These are phyloP conservation scores for Chalciporus piperatoides DNA, from an alignment of 1,284 basidiomycete species.

Conservation along the genomic window DNA sequence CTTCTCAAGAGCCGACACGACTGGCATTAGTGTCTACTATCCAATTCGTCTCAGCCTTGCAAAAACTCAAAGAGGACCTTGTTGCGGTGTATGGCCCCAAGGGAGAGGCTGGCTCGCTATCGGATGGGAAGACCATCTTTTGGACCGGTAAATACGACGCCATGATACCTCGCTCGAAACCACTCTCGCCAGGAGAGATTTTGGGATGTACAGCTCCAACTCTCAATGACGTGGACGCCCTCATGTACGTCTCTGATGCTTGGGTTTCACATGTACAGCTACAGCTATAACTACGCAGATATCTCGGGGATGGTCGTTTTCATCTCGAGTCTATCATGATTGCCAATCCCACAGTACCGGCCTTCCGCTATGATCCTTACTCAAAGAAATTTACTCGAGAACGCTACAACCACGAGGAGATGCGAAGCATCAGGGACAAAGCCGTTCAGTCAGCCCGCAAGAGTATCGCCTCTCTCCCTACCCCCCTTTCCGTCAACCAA, in stretches of 20 bases:
- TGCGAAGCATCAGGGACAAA: constrained; percentile 73
- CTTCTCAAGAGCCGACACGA: constrained; percentile 49
- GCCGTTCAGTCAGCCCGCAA: constrained; percentile 74
- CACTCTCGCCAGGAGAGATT: constrained; percentile 95
- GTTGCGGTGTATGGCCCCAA: constrained; percentile 35
- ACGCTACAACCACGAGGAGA: constrained; percentile 86
- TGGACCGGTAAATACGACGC: constrained; percentile 73
- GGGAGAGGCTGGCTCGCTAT: neutral
- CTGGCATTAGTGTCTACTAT: constrained; percentile 93
- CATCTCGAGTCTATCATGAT: constrained; percentile 99
- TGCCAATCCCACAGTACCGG: constrained; percentile 92
- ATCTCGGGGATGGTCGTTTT: constrained; percentile 97
- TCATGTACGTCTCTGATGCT: constrained; percentile 59
- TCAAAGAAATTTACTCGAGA: constrained; percentile 96
- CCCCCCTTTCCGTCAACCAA: neutral
- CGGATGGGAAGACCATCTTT: constrained; percentile 27
- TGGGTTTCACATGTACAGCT: neutral
- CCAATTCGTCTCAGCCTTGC: constrained; percentile 90
- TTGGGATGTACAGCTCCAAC: constrained; percentile 95
- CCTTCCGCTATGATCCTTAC: constrained; percentile 98
- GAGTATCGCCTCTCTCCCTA: constrained; percentile 46
- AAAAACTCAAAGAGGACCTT: constrained; percentile 80
- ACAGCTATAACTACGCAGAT: constrained; percentile 49
- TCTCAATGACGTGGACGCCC: constrained; percentile 75
- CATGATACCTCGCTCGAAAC: constrained; percentile 86